phyloP scores from a whole-genome alignment of 805 yeast species.

The Jamesozyma rosinii region DNA sequence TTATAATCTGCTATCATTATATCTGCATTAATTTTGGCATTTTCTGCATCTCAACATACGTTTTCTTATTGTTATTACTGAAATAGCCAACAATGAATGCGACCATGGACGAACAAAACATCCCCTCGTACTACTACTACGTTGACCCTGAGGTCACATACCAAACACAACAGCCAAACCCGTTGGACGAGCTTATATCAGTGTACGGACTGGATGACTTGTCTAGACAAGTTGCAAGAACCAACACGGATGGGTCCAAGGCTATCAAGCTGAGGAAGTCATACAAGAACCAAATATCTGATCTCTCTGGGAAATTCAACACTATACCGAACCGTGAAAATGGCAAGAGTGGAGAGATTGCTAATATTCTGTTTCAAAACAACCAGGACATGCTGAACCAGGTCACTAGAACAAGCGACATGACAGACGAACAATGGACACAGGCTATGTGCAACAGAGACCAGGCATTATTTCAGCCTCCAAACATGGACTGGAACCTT shows the following conservation, averaged over 20 bases:
- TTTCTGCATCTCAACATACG: too few species aligned
- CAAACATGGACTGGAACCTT: constrained; percentile 26
- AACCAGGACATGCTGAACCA: constrained; percentile 28
- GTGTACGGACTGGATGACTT: constrained; percentile 59
- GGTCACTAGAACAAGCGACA: constrained; percentile 18
- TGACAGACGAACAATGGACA: constrained; percentile 22
- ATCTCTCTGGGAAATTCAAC: constrained; percentile 68
- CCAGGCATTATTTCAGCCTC: constrained; percentile 17
- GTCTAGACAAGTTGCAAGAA: constrained; percentile 75
- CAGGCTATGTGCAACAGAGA: constrained; percentile 22
- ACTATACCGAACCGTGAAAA: constrained; percentile 42
- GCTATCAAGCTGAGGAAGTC: constrained; percentile 91
- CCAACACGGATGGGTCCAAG: constrained; percentile 78
- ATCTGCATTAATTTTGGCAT: too few species aligned
- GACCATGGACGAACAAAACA: constrained; percentile 11
- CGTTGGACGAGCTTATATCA: constrained; percentile 58
- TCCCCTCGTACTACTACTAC: constrained; percentile 32
- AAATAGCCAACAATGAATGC: neutral
- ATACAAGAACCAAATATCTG: constrained; percentile 84
- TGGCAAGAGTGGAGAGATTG: constrained; percentile 32
- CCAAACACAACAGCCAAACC: constrained; percentile 52
- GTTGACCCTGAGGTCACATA: constrained; percentile 30
- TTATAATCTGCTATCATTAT: too few species aligned
- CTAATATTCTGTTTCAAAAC: constrained; percentile 28
- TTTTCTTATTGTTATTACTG: too few species aligned